phyloP scores from a whole-genome alignment of 768 basidiomycete genomes.

The Lactifluus hygrophoroides region DNA sequence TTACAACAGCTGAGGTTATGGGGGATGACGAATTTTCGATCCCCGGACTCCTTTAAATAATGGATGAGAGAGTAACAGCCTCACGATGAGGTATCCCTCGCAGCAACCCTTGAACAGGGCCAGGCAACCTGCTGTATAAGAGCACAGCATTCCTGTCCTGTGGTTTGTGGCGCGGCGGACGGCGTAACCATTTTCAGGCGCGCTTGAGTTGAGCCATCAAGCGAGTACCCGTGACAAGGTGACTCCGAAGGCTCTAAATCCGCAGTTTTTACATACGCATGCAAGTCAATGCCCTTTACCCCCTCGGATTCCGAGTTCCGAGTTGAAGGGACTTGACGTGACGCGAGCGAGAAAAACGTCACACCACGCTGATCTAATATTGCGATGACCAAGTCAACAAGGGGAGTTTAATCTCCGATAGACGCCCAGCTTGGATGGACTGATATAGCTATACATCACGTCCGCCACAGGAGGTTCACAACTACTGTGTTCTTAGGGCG shows the following conservation, averaged over 20 bases:
- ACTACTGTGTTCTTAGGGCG: too few relatives aligned
- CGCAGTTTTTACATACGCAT: neutral
- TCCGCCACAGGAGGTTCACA: too few relatives aligned
- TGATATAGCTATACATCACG: neutral
- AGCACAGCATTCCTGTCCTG: neutral
- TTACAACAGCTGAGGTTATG: too few relatives aligned
- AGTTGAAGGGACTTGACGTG: too few relatives aligned
- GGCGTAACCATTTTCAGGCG: neutral
- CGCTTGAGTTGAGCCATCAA: neutral
- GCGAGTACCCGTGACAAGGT: neutral
- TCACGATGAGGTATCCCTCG: too few relatives aligned
- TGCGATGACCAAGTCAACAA: too few relatives aligned
- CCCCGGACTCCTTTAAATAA: neutral
- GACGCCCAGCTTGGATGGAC: neutral
- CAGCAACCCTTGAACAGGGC: neutral
- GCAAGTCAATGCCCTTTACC: neutral
- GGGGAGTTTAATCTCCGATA: neutral
- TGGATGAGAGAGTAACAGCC: too few relatives aligned
- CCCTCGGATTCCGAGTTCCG: too few relatives aligned
- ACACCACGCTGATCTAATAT: neutral
- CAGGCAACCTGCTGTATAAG: neutral
- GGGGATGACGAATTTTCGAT: neutral
- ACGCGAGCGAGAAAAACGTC: too few relatives aligned
- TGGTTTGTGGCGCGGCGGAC: too few relatives aligned
- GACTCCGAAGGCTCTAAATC: neutral